phyloP scores from a whole-genome alignment of 139 green algal species.

The Parachlorella kessleri region DNA sequence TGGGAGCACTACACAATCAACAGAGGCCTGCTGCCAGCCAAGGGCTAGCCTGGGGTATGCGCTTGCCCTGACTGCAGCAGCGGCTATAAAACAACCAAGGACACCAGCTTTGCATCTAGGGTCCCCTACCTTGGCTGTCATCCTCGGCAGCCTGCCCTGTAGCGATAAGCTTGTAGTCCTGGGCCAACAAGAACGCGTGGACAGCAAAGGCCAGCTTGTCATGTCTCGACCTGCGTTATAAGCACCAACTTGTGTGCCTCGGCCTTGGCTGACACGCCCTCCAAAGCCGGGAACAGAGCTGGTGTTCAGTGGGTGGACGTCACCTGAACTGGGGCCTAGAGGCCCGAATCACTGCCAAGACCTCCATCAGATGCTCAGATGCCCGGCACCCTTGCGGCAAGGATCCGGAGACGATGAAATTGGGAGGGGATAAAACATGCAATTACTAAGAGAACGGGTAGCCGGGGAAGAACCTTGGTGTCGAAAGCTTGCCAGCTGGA shows the following conservation, averaged over 20 bases:
- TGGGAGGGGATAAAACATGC: too few species aligned
- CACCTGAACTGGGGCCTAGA: constrained; percentile 28
- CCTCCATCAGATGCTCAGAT: too few species aligned
- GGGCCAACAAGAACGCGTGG: constrained; percentile 43
- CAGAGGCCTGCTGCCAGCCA: not conserved
- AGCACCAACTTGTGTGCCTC: too few species aligned
- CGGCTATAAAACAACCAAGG: not conserved
- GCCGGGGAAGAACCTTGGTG: too few species aligned
- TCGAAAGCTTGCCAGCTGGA: too few species aligned
- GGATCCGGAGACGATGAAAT: too few species aligned
- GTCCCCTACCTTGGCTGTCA: constrained; percentile 7
- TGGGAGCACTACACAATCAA: not conserved
- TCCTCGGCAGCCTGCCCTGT: constrained; percentile 47
- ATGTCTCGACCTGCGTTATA: not conserved
- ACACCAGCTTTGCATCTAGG: too few species aligned
- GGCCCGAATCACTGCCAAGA: constrained; percentile 22
- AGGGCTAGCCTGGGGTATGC: not conserved
- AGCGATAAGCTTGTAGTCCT: constrained; percentile 62
- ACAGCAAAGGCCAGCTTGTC: constrained; percentile 46
- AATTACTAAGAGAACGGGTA: too few species aligned
- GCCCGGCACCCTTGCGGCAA: too few species aligned
- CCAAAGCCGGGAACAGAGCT: too few species aligned
- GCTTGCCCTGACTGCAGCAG: not conserved
- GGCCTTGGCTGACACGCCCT: too few species aligned
- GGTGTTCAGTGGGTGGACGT: too few species aligned